A percentile compares a stretch with the other conserved stretches of the same genome.
phyloP scores from a whole-genome alignment of 2,329 filamentous ascomycete species.

The Aspergillus sp. region DNA sequence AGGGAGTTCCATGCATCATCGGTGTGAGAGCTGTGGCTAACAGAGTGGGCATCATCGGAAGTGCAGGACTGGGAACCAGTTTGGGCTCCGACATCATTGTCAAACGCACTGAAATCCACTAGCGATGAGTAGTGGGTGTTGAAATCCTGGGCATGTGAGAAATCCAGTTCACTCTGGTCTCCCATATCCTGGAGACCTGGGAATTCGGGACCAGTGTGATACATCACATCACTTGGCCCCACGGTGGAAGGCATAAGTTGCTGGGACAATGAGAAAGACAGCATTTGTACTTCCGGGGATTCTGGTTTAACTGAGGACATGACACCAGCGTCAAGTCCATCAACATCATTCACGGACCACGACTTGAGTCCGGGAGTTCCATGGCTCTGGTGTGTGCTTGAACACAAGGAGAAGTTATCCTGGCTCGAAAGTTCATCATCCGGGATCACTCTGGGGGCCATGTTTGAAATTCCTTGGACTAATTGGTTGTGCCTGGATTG shows the following conservation, averaged over 20 bases:
- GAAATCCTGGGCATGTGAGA: constrained; percentile 38
- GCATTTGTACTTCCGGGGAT: constrained; percentile 42
- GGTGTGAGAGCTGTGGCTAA: constrained; percentile 38
- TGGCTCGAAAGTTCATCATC: constrained; percentile 45
- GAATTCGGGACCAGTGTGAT: constrained; percentile 39
- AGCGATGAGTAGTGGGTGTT: constrained; percentile 35
- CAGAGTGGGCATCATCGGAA: constrained; percentile 38
- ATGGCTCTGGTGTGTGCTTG: constrained; percentile 36
- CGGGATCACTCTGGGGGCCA: constrained; percentile 40
- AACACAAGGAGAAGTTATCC: constrained; percentile 43
- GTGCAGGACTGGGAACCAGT: constrained; percentile 32
- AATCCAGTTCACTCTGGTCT: constrained; percentile 39
- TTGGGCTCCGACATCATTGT: constrained; percentile 39
- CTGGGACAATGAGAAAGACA: constrained; percentile 43
- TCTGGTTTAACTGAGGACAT: constrained; percentile 37
- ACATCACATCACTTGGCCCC: constrained; percentile 40
- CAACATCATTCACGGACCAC: constrained; percentile 41
- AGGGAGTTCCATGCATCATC: constrained; percentile 40
- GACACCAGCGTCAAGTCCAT: constrained; percentile 38
- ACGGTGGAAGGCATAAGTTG: constrained; percentile 39
- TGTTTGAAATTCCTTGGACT: constrained; percentile 38
- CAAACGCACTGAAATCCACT: constrained; percentile 41
- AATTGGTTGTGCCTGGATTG: constrained; percentile 37
- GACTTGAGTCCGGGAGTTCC: constrained; percentile 37
- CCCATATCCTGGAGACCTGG: constrained; percentile 37